These are phyloP conservation scores for Candida boleticola DNA, from an alignment of 805 yeast species.

Conservation along the genomic window DNA sequence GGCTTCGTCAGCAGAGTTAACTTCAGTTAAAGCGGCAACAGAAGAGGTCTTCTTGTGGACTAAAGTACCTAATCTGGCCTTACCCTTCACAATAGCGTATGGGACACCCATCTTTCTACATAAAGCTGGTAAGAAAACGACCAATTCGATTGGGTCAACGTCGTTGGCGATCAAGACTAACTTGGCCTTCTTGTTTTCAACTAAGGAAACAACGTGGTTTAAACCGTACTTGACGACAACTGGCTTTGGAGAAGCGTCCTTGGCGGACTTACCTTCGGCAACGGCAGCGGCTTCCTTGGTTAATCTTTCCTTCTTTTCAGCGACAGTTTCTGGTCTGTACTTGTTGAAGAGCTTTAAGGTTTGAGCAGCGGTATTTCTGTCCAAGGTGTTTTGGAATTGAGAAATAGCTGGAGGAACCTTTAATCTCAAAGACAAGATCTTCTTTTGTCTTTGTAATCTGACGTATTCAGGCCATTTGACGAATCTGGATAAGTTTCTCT, in stretches of 20 bases:
- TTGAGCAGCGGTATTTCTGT: slow-evolving; percentile 98
- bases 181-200: slow-evolving; percentile 98
- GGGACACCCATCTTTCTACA: slow-evolving; percentile 99
- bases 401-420: slow-evolving; percentile 99
- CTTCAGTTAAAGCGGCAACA: slow-evolving; percentile 96
- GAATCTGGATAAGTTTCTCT: slow-evolving; percentile 93
- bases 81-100: slow-evolving; percentile 97
- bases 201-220: slow-evolving; percentile 95
- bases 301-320: slow-evolving; percentile 98
- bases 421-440: slow-evolving; percentile 90
- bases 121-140: slow-evolving; percentile 95
- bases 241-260: slow-evolving; percentile 96
- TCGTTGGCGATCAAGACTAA: slow-evolving; percentile 97
- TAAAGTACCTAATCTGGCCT: slow-evolving; percentile 96
- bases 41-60: slow-evolving; percentile 98
- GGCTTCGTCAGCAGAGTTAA: slow-evolving; percentile 90
- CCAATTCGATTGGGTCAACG: slow-evolving; percentile 98
- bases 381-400: slow-evolving; percentile 93
- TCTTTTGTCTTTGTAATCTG: slow-evolving; percentile 98
- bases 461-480: slow-evolving; percentile 99
- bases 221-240: slow-evolving; percentile 96
- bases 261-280: slow-evolving; percentile 96
- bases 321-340: slow-evolving; percentile 97
- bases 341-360: slow-evolving; percentile 96
- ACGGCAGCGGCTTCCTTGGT: slow-evolving; percentile 98